Base-by-base conservation (phyloP, 768 basidiomycete species). In the Psilocybe tampanensis region DNA sequence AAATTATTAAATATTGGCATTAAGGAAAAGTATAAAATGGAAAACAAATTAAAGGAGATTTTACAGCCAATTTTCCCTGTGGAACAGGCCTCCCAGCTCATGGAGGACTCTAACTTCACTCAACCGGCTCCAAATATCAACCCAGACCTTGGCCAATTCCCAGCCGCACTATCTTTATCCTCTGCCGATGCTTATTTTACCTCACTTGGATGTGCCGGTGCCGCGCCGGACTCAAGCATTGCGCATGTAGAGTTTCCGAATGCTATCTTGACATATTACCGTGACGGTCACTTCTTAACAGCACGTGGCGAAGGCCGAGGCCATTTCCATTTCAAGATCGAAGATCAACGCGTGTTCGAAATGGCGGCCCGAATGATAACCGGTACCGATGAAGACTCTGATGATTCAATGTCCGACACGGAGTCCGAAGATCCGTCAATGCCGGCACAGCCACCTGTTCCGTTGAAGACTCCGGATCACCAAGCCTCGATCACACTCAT, bases 61-160 rank as follows among this genome's bases (percentile, higher is more conserved):
- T 15, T 34, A 7, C 7, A 15, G 15, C 7, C 33, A 34, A 34
- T 34, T 34, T 15, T 34, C 33, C 8, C 52, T 47, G 52, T 21
- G n/a, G 24, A 33, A 49, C n/a, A 52, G 52, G 47, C 6, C 13
- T 23, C 47, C 23, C 2, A 21, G 29, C 2, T 45, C n/a, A 44
- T 53, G 52, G 8, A 18, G n/a, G 15, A 42, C 22, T 8, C n/a
- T 12, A 23, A 53, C 26, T 1, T 39, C 41, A 26, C 41, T 56
- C 54, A 8, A 63, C 60, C 8, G 34, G 19, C 4, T 67, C 66
- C 17, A 47, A 52, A 6, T 52, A 47, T 0, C 47, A 22, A 1
- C 19, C 22, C 18, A 58, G 44, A 1, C 51, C 26, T 0, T 42
- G 39, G 2, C n/a, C 52, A 0, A 23, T 17, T 17, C 24, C 7